phyloP scores from a whole-genome alignment of 768 basidiomycete genomes.

The Solioccasus polychromus region DNA sequence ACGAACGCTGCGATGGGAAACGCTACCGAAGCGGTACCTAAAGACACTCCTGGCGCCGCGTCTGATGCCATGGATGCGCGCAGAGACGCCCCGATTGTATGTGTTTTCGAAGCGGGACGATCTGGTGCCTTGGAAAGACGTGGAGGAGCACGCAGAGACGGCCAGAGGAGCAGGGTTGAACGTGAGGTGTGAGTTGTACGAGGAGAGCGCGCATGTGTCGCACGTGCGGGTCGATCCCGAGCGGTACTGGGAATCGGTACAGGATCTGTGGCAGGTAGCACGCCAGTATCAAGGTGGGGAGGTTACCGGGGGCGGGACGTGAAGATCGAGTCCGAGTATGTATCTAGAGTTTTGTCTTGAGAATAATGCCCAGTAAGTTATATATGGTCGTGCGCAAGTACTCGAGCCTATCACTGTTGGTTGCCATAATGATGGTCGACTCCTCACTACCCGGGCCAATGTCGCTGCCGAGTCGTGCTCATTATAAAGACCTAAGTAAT shows the following conservation, averaged over 20 bases:
- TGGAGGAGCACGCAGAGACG: conserved; percentile 24
- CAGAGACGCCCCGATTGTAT: conserved; percentile 34
- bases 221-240: conserved; percentile 32
- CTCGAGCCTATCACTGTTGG: no score
- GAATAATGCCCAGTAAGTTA: no score
- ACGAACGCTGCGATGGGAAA: conserved; percentile 12
- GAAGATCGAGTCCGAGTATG: no score
- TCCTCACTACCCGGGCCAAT: no score
- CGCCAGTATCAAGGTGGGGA: no score
- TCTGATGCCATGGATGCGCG: conserved; percentile 32
- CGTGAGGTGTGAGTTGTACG: conserved; percentile 29
- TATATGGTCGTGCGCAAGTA: no score
- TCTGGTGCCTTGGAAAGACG: conserved; percentile 27
- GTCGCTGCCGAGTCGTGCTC: no score
- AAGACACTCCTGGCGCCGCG: conserved; percentile 18
- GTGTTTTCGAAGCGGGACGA: conserved; percentile 34
- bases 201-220: conserved; percentile 34
- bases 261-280: conserved; percentile 20
- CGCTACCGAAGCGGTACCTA: background rate
- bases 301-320: no score
- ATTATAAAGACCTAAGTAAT: no score
- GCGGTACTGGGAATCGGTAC: conserved; percentile 26
- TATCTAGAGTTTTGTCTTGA: no score
- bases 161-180: conserved; percentile 24
- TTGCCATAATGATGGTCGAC: no score